A percentile compares a stretch with the other conserved stretches of the same genome.
These are phyloP conservation scores for Ilex aquifolium DNA, from an alignment of 257 asterid genomes.

Conservation along the genomic window DNA sequence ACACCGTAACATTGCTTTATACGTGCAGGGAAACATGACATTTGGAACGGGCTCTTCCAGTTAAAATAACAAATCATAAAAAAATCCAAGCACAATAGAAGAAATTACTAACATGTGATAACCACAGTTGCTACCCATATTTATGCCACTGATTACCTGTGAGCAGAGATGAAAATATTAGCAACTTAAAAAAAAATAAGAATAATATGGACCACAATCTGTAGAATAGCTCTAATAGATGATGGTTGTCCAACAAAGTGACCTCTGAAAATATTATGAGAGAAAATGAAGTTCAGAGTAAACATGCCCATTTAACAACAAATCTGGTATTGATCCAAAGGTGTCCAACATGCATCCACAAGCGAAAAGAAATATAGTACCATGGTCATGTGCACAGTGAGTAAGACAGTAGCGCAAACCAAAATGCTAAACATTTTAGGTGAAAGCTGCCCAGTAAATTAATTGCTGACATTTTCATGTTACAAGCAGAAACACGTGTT, in stretches of 20 bases:
- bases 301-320: not conserved
- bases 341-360: too few species aligned
- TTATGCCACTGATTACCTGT: constrained; percentile 90
- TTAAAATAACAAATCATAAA: constrained; percentile 7
- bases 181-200: constrained; percentile 4
- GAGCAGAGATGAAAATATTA: constrained; percentile 20
- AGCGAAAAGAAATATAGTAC: not conserved
- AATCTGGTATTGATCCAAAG: not conserved
- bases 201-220: constrained; percentile 1
- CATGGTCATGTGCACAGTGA: not conserved
- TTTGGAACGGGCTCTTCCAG: not conserved
- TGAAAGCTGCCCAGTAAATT: not conserved
- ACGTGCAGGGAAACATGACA: too few species aligned
- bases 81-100: constrained; percentile 7
- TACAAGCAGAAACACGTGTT: constrained; percentile 8
- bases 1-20: too few species aligned
- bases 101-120: constrained; percentile 58
- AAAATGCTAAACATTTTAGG: not conserved
- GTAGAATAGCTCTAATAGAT: not conserved
- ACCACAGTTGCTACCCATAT: constrained; percentile 87
- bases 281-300: not conserved
- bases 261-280: not conserved
- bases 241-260: not conserved
- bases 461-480: not conserved
- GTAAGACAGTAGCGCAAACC: not conserved